Evolutionary conservation across 768 basidiomycete genomes (phyloP).

Genomic region (Russula lepida): DNA sequence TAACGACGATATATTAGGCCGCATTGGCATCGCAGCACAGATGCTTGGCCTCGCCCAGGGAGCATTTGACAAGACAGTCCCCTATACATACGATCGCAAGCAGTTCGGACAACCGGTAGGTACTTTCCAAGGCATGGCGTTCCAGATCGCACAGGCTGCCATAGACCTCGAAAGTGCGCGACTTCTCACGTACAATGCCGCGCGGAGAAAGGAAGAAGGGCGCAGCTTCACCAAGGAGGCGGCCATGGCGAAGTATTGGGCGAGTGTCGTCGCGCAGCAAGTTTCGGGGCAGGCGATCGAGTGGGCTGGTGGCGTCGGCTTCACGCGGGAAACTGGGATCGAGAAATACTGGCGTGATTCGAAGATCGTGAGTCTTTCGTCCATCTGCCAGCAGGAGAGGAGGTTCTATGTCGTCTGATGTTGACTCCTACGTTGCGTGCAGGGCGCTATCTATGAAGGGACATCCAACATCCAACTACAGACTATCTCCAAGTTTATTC

Average conservation of each 20-base stretch:
- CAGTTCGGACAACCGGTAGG: slow-evolving; percentile 95
- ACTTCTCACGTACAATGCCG: slow-evolving; percentile 92
- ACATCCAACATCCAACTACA: slow-evolving; percentile 98
- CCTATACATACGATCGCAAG: slow-evolving; percentile 86
- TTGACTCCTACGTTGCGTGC: background rate
- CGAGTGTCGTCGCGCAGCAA: slow-evolving; percentile 79
- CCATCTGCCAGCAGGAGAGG: too few species aligned
- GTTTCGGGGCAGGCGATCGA: slow-evolving; percentile 89
- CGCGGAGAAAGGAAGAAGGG: slow-evolving; percentile 89
- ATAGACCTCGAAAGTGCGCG: slow-evolving; percentile 86
- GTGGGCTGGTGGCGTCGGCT: slow-evolving; percentile 92
- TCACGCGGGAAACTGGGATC: slow-evolving; percentile 88
- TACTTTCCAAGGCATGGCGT: slow-evolving; percentile 92
- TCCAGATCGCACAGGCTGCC: slow-evolving; percentile 88
- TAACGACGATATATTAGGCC: slow-evolving; percentile 35
- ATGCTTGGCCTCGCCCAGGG: slow-evolving; percentile 98
- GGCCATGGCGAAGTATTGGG: slow-evolving; percentile 96
- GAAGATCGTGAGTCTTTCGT: slow-evolving; percentile 63
- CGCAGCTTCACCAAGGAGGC: slow-evolving; percentile 83
- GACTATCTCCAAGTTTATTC: slow-evolving; percentile 89
- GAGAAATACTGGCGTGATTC: slow-evolving; percentile 97
- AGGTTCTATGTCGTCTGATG: background rate
- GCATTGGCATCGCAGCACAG: slow-evolving; percentile 96
- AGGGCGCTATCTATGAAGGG: slow-evolving; percentile 91
- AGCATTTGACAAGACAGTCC: slow-evolving; percentile 91